Base-by-base conservation (phyloP, 2,329 filamentous ascomycete genomes). In the Apiospora arundinis region DNA sequence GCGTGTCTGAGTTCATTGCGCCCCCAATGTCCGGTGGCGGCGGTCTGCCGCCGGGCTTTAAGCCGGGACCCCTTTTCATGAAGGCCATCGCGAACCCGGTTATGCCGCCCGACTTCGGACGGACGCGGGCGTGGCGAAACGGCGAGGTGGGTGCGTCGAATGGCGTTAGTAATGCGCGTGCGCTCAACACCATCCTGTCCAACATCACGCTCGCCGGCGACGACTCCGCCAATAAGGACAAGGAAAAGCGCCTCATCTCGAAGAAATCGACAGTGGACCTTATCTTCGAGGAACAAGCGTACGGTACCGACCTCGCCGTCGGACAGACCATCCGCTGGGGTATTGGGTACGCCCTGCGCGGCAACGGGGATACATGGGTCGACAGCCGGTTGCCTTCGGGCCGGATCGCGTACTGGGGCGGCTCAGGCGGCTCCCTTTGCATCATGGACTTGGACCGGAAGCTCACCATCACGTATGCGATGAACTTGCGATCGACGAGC, bases 171-270 rank as follows among this genome's bases (percentile, higher is more conserved):
- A 88, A 88, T 72, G 84, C 85, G 14, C 78, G 81, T 4, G 80
- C 79, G 0, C 67, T 88, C 32, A 82, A 80, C 7, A 78, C 78
- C 0, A 83, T 88, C 25, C 76, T 85, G 9, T 83, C 83, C 8
- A 44, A 52, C 21, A n/a, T 98, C 60, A 97, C 93, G 72, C 88
- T 77, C 4, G 76, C 73, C 0, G 40, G 40, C n/a, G 9, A 74
- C 16, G 49, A 46, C 21, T n/a, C 12, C 28, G 4, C 25, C 2
- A 1, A 16, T 4, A 12, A 74, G 18, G 49, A 52, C 11, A 25
- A 14, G 21, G 23, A 23, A 70, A 80, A 74, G 45, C 74, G 73
- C 12, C 76, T 85, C 49, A 74, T 88, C 4, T 83, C 82, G 0
- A 78, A 80, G 0, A 78, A 80, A 0, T 69, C 80, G 23, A 86